phyloP scores from a whole-genome alignment of 2,329 filamentous ascomycete genomes.

The Fusarium buxicola region DNA sequence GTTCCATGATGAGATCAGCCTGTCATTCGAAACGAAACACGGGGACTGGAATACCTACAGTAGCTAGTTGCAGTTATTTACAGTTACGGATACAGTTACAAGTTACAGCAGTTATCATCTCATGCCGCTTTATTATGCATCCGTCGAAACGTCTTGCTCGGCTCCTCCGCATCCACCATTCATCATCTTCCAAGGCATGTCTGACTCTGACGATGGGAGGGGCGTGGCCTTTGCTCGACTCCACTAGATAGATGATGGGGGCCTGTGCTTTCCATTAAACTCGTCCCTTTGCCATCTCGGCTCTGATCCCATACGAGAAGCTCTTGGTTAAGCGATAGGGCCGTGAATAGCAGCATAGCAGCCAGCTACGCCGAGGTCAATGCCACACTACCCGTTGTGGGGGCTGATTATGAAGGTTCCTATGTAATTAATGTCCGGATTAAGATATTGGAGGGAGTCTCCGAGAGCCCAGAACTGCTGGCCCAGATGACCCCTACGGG shows the following conservation, averaged over 20 bases:
- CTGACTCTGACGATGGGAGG: constrained; percentile 3
- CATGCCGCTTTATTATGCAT: constrained; percentile 10
- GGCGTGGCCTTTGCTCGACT: neutral
- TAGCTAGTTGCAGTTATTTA: constrained; percentile 7
- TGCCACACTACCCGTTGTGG: constrained; percentile 12
- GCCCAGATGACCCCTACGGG: too few species aligned
- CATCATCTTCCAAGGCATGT: neutral
- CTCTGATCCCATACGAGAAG: neutral
- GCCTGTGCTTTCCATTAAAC: too few species aligned
- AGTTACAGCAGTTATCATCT: constrained; percentile 19
- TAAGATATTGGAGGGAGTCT: neutral
- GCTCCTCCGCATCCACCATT: neutral
- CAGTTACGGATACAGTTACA: too few species aligned
- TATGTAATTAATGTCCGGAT: constrained; percentile 33
- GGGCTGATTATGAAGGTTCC: constrained; percentile 25
- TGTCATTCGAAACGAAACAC: constrained; percentile 9
- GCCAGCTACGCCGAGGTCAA: constrained; percentile 7
- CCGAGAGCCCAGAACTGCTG: too few species aligned
- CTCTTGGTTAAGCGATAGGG: too few species aligned
- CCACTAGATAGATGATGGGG: too few species aligned
- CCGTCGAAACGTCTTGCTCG: neutral
- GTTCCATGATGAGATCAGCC: constrained; percentile 6
- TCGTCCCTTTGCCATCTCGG: neutral
- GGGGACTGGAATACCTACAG: neutral
- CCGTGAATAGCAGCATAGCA: too few species aligned